Evolutionary conservation across 139 green algal genomes (phyloP).

Genomic region (Chlamydomonas sp.): DNA sequence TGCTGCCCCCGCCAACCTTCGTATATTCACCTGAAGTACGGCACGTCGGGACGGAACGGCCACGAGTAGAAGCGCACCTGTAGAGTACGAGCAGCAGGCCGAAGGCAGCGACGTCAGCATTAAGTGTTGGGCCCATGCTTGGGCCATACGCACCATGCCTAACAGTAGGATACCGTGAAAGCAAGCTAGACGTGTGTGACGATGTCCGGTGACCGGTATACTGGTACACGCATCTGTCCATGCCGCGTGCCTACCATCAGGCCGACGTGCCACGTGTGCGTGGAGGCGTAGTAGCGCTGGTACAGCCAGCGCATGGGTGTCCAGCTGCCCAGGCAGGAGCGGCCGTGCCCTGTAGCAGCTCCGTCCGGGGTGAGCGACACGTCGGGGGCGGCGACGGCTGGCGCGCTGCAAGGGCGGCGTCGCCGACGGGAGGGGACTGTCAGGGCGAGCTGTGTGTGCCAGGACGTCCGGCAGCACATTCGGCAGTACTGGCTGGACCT

Average conservation of each 20-base stretch:
- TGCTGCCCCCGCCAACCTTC: neutral
- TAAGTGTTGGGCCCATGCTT: neutral
- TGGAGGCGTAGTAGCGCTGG: constrained; percentile 12
- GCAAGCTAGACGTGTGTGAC: no score
- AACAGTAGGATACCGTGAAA: no score
- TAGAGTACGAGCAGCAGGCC: neutral
- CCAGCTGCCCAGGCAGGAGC: neutral
- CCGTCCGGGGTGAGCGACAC: no score
- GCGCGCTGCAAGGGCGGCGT: no score
- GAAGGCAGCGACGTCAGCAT: neutral
- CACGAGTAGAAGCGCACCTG: constrained; percentile 9
- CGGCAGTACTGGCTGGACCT: no score
- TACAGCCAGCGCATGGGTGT: constrained; percentile 5
- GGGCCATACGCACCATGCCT: no score
- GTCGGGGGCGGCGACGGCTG: no score
- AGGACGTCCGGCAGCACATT: no score
- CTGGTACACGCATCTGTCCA: no score
- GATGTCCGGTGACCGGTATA: no score
- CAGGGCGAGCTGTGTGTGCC: no score
- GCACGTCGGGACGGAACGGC: constrained; percentile 33
- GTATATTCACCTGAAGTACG: constrained; percentile 21
- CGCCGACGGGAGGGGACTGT: no score
- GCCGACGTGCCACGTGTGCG: constrained; percentile 8
- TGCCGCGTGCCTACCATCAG: neutral
- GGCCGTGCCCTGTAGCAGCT: neutral